Evolutionary conservation across 169 alveolate species (phyloP).

Genomic region (Miamiensis avidus): DNA sequence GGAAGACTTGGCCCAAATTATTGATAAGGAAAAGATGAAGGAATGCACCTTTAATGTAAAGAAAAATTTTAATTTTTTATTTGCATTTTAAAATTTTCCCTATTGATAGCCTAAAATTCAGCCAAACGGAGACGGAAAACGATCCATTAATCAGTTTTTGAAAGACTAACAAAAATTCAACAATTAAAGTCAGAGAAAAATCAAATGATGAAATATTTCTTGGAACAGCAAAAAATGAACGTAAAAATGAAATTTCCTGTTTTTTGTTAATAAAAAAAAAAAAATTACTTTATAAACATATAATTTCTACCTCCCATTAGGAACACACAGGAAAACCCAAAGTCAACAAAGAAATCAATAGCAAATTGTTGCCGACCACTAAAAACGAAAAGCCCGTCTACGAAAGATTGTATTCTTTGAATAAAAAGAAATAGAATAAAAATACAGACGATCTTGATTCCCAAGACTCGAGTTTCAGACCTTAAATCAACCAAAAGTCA

Average conservation of each 20-base stretch:
- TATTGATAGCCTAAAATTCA: not conserved
- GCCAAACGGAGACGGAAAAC: conserved; percentile 19
- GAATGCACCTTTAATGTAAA: conserved; percentile 35
- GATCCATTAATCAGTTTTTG: conserved; percentile 32
- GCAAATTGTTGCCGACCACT: not conserved
- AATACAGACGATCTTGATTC: not conserved
- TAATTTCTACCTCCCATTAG: conserved; percentile 5
- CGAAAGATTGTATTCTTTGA: conserved; percentile 17
- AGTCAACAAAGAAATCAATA: not conserved
- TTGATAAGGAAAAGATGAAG: conserved; percentile 29
- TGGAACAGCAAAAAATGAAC: not conserved
- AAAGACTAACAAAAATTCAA: conserved; percentile 41
- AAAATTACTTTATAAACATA: conserved; percentile 4
- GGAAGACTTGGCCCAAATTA: conserved; percentile 2
- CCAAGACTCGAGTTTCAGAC: conserved; percentile 21
- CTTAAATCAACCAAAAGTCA: conserved; percentile 49
- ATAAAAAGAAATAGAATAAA: not conserved
- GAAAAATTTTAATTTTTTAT: no score
- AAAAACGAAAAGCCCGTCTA: not conserved
- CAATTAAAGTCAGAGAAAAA: conserved; percentile 22
- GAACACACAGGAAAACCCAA: not conserved
- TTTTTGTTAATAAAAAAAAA: conserved; percentile 6
- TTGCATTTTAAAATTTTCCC: no score
- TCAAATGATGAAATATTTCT: conserved; percentile 5
- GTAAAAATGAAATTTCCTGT: no score